phyloP scores from a whole-genome alignment of 2,329 filamentous ascomycete species.

The Annulohypoxylon truncatum region DNA sequence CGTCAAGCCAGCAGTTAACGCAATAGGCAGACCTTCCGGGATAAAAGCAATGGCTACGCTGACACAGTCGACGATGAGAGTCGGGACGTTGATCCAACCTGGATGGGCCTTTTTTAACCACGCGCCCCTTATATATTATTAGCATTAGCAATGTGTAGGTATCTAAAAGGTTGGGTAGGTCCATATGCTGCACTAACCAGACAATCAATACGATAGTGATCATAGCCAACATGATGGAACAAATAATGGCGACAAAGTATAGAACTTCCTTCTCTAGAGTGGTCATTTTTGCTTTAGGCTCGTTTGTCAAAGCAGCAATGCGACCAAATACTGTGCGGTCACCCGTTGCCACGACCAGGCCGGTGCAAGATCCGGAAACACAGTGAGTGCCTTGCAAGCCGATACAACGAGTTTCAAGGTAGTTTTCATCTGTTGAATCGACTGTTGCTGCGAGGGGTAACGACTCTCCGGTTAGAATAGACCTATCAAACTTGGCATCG shows the following conservation, averaged over 20 bases:
- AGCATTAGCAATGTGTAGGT: too few species aligned
- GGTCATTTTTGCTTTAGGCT: conserved; percentile 74
- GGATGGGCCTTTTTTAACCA: conserved; percentile 77
- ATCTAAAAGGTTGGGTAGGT: too few species aligned
- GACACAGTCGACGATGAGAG: conserved; percentile 78
- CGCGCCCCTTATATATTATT: conserved; percentile 65
- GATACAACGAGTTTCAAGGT: conserved; percentile 80
- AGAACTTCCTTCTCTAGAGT: conserved; percentile 78
- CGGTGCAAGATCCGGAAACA: conserved; percentile 73
- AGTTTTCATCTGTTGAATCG: conserved; percentile 77
- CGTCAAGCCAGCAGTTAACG: conserved; percentile 76
- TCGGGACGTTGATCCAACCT: conserved; percentile 77
- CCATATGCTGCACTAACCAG: conserved; percentile 67
- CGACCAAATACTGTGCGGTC: conserved; percentile 80
- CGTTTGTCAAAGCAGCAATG: conserved; percentile 77
- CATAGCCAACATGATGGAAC: conserved; percentile 73
- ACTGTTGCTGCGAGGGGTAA: conserved; percentile 71
- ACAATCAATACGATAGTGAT: conserved; percentile 73
- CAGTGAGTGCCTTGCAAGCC: conserved; percentile 85
- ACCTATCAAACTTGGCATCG: conserved; percentile 78
- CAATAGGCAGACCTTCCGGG: conserved; percentile 78
- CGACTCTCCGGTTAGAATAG: conserved; percentile 74
- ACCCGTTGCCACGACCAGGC: conserved; percentile 77
- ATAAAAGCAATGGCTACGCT: conserved; percentile 80
- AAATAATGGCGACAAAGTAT: conserved; percentile 78